A percentile compares a stretch with the other conserved stretches of the same genome.
Conservation (phyloP, 768 basidiomycete genomes). For the Agaricus blazei region DNA sequence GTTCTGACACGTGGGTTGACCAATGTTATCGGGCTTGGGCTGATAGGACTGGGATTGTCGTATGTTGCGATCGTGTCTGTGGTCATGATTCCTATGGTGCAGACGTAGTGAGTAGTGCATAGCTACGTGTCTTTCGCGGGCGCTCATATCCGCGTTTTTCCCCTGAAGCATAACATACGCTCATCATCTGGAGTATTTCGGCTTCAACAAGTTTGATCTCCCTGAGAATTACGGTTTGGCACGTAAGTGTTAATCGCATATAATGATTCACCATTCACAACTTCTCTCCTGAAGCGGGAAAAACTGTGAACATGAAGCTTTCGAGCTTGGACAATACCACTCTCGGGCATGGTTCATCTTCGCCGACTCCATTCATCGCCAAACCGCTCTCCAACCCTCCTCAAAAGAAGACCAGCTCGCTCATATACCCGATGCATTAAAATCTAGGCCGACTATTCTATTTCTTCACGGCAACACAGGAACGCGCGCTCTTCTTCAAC, state of each 20-base stretch:
- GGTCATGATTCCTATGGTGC: constrained; percentile 33
- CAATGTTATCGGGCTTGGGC: background rate
- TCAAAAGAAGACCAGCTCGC: constrained; percentile 25
- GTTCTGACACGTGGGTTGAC: background rate
- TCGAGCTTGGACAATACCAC: constrained; percentile 58
- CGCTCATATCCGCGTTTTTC: background rate
- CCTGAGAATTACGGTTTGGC: constrained; percentile 38
- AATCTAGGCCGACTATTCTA: constrained; percentile 50
- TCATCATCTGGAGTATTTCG: constrained; percentile 30
- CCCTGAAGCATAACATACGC: constrained; percentile 30
- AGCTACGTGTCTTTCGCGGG: background rate
- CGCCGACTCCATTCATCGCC: constrained; percentile 44
- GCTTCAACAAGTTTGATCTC: constrained; percentile 31
- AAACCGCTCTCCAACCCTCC: constrained; percentile 18
- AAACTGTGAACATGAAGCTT: constrained; percentile 53
- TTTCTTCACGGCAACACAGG: constrained; percentile 75
- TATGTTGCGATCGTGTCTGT: constrained; percentile 23
- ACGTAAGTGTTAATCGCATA: constrained; percentile 23
- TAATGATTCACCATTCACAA: background rate
- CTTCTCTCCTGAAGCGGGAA: constrained; percentile 39
- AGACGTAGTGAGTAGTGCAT: constrained; percentile 28
- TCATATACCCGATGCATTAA: constrained; percentile 25
- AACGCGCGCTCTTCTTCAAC: constrained; percentile 48
- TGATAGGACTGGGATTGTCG: constrained; percentile 12
- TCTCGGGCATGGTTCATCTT: constrained; percentile 68